Conservation (phyloP, 2,329 filamentous ascomycete species). For the Plenodomus lindquistii region DNA sequence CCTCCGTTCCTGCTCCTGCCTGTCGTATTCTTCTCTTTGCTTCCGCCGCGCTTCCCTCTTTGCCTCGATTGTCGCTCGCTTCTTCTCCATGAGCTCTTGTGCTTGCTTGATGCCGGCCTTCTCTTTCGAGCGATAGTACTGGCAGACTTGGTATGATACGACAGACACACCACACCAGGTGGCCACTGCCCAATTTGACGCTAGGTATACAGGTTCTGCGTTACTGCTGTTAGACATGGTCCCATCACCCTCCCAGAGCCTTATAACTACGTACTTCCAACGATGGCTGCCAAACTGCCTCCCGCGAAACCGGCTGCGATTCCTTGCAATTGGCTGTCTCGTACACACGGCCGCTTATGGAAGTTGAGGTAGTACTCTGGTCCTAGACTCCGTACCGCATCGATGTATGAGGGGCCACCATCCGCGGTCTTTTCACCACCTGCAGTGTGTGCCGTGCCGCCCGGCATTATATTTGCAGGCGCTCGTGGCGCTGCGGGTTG, state of each 20-base stretch:
- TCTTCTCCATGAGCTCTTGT: constrained; percentile 77
- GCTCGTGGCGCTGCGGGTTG: constrained; percentile 23
- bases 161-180: constrained; percentile 72
- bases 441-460: constrained; percentile 61
- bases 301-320: constrained; percentile 78
- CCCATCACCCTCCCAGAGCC: no score
- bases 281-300: constrained; percentile 73
- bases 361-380: constrained; percentile 71
- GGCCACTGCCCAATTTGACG: constrained; percentile 85
- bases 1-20: constrained; percentile 28
- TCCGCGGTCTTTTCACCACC: constrained; percentile 54
- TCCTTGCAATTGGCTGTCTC: constrained; percentile 80
- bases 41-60: constrained; percentile 50
- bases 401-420: constrained; percentile 49
- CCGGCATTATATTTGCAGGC: constrained; percentile 52
- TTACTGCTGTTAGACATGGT: constrained; percentile 10
- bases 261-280: constrained; percentile 64
- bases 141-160: constrained; percentile 81
- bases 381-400: constrained; percentile 70
- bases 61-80: constrained; percentile 59
- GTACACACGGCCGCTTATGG: constrained; percentile 79
- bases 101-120: constrained; percentile 81
- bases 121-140: constrained; percentile 73
- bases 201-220: constrained; percentile 63
- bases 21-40: constrained; percentile 49